Base-by-base conservation (phyloP, 352 stramenopile genomes). In the Elongisporangium undulatum region DNA sequence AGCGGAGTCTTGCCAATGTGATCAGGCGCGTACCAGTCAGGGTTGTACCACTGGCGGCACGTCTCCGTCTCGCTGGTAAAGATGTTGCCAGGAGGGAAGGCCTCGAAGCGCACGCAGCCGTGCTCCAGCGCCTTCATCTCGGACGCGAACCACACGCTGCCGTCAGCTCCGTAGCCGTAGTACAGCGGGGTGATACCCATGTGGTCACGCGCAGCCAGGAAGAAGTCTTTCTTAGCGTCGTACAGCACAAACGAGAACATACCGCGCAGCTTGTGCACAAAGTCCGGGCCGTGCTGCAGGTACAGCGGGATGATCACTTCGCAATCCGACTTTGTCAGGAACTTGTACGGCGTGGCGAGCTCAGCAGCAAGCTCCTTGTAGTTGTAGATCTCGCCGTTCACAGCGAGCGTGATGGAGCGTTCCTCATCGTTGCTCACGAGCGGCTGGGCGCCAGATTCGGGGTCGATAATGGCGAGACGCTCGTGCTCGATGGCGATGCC, bases 341-440 rank as follows among this genome's bases (percentile, higher is more conserved):
- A 97, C 24, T 72, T 71, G 74, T 99, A 99, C n/a, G 94, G 83
- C 41, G 83, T 85, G 38, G 70, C 61, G 9, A 98, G 72, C n/a
- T 69, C 49, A 5, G 74, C 64, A 45, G 96, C 97, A 9, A 99
- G 73, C 69, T 99, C 88, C 71, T 97, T 96, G 85, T 99, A 98
- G 81, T 99, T 99, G 91, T 99, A 99, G 62, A 99, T 98, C 80
- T 99, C 97, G 52, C 97, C 97, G 76, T 99, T 99, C 41, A 97
- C 97, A 7, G 96, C 93, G 5, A 99, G 88, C 66, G 97, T 98
- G 61, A 99, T 86, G 51, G 80, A 85, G 49, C 69, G 61, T 48
- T 75, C 70, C 9, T 80, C 71, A 68, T 98, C 94, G 71, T 87
- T 89, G 67, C 79, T 94, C 57, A 92, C 75, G 8, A 98, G 76